Conservation (phyloP, 192 early-diverging fungal species). For the Umbelopsis sp. region DNA sequence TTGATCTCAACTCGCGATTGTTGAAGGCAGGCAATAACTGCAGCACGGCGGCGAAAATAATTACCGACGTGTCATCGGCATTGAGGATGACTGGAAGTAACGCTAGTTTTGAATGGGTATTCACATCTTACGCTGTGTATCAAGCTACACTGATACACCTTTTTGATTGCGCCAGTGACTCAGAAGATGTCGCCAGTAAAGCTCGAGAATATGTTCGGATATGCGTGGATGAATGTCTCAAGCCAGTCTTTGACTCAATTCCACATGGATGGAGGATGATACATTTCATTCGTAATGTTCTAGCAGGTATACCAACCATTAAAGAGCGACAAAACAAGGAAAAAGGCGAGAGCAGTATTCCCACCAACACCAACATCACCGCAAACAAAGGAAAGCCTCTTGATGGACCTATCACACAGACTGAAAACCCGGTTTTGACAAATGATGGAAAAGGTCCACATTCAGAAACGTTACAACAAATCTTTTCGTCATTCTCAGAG, state of each 20-base stretch:
- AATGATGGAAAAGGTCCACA: not conserved
- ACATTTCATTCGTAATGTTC: not conserved
- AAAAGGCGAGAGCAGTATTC: not conserved
- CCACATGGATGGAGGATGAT: slow-evolving; percentile 17
- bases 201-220: slow-evolving; percentile 26
- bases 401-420: not conserved
- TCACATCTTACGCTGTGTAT: slow-evolving; percentile 30
- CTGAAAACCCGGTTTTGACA: not conserved
- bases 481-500: not conserved
- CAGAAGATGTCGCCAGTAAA: slow-evolving; percentile 5
- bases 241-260: slow-evolving; percentile 19
- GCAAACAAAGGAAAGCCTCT: not conserved
- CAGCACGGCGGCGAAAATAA: slow-evolving; percentile 20
- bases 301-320: not conserved
- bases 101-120: not conserved
- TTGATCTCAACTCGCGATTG: not conserved
- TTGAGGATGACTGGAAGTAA: not conserved
- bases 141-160: slow-evolving; percentile 34
- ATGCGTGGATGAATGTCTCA: slow-evolving; percentile 26
- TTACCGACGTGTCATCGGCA: slow-evolving; percentile 23
- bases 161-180: slow-evolving; percentile 28
- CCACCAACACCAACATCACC: not conserved
- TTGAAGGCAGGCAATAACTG: slow-evolving; percentile 8
- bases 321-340: not conserved
- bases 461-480: not conserved